Evolutionary conservation across 352 stramenopile species (phyloP), one percentile per base, ranked within the genome.

Genomic region (Phytophthora quininea): DNA sequence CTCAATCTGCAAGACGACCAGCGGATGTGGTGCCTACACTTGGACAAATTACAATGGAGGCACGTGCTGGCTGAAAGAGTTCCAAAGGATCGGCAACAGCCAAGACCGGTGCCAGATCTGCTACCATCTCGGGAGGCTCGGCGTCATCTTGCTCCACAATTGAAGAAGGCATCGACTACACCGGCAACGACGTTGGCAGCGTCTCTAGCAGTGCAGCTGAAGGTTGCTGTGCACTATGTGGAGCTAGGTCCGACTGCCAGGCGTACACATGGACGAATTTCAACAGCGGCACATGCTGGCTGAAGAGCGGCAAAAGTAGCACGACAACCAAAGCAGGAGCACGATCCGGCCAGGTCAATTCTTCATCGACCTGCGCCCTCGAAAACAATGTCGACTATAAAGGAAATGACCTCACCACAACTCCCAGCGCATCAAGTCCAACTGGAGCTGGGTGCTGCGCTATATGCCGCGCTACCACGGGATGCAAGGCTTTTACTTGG

Each of bases 401-500:
- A 7, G 69, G 58, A 27, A 80, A 86, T 37, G 75, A 82, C 53
- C 35, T 40, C 35, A 40, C 10, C 35, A 40, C 6, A 11, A 43
- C 76, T 27, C 49, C 64, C n/a, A 81, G 67, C 43, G 57, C 64
- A 3, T 48, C 52, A 14, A 80, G 55, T 52, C 46, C 35, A 24
- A 54, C 74, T 3, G 62, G 52, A n/a, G 11, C 38, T 42, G 54
- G 61, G 19, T 82, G 73, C 35, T 72, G 67, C 56, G 24, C 46
- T 49, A 50, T 78, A 14, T 91, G 82, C 48, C 33, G 48, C 1
- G 46, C 55, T 0, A 70, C 19, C 1, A 27, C 58, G 0, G 64
- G 68, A 2, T 91, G 82, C 54, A 69, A 71, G n/a, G 71, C 66
- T 3, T 91, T 79, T 61, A 80, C 80, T 15, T 91, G 82, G 82